Evolutionary conservation across 345 rosid genomes (phyloP), one percentile per base, ranked within the genome.

Genomic region (Murraya paniculata): DNA sequence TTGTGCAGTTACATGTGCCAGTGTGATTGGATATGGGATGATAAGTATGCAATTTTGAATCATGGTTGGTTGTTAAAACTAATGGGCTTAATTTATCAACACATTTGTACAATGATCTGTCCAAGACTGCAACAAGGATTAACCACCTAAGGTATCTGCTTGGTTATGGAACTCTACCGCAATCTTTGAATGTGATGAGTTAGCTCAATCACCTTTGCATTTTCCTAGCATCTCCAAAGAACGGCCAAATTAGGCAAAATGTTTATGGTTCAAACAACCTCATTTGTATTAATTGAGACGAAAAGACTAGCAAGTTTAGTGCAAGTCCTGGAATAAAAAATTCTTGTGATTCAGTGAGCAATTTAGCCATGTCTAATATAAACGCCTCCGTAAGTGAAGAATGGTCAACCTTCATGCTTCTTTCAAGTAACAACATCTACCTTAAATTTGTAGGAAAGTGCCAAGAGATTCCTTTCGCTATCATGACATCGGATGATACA

Each of bases 401-500:
- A 28, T 14, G 19, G 9, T 19, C 31, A 48, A 30, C n/a, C 22
- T 28, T 14, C 21, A 21, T 4, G 39, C 39, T 73, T 16, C 69
- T 57, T 28, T n/a, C 39, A 58, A 38, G 60, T 48, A 72, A 72
- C 11, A 31, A 25, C 39, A 55, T 70, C 57, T 18, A 18, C 45
- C 48, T 65, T 31, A 48, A 73, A 73, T 71, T 73, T 83, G 75
- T 80, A 95, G 99, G 87, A 74, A 84, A 77, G 74, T 74, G 80
- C 75, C 82, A 86, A 75, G 91, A 88, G 81, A 90, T 92, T 84
- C 99, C 99, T 39, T 89, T 96, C 76, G 90, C 85, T 72, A 94
- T 96, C 68, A 96, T 96, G 99, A 96, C 98, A 50, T 96, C 98
- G 4, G 99, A 96, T 84, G 99, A 96, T 78, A 96, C 99, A 22